Evolutionary conservation across 1,284 basidiomycete species (phyloP), one percentile per base, ranked within the genome.

Genomic region (Fomitopsis schrenkii): DNA sequence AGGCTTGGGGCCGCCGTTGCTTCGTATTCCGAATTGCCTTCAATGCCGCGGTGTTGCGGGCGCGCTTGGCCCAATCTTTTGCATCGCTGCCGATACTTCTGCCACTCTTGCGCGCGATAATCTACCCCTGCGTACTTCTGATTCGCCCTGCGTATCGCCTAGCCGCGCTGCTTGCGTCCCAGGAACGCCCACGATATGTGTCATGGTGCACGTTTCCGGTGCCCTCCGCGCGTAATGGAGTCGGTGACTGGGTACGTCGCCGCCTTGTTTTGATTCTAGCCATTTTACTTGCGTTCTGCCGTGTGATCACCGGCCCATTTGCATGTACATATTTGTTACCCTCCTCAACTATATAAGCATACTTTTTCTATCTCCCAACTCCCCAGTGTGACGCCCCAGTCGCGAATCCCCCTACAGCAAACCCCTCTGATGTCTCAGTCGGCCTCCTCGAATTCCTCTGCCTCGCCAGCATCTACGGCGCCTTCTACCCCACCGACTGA

Each of bases 401-500:
- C 56, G 48, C 14, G 30, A 50, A 33, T 5, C 28, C 8, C 48
- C 22, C 19, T 22, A 9, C 14, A 6, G 26, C 30, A n/a, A 19
- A 38, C 8, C 45, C 57, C 30, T 17, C 28, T 42, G 41, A n/a
- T 30, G 64, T 66, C 61, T 33, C 48, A 30, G 65, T 65, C 57
- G 5, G 48, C 61, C 14, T 68, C 67, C 17, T 64, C 66, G n/a
- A 56, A 63, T n/a, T 66, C 63, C 30, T 64, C 62, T 14, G 64
- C 66, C 9, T 35, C 65, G 15, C 59, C 61, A 1, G 63, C 66
- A 5, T 64, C 65, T 0, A 65, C 67, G 1, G 63, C 66, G 36
- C 71, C 71, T 4, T 69, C 69, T 26, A 67, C 68, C 26, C 71
- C 67, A 17, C 63, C 61, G 2, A 62, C 68, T 22, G 59, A 64